These are phyloP conservation scores for Zymoseptoria pseudotritici DNA, from an alignment of 2,329 filamentous ascomycete genomes.

Conservation along the genomic window DNA sequence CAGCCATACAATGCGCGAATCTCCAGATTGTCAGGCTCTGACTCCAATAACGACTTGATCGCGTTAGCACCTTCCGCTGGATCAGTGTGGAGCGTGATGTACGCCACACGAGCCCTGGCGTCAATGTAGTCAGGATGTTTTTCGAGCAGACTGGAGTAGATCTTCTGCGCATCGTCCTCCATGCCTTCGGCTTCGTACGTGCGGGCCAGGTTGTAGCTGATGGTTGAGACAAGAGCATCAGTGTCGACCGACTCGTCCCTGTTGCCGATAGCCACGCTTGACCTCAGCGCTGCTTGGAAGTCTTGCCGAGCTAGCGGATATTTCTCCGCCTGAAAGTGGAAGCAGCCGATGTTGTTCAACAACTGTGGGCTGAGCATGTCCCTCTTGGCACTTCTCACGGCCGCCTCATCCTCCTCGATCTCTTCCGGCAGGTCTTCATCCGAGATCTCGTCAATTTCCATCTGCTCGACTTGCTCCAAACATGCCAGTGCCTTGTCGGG, in stretches of 20 bases:
- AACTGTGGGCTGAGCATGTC: conserved; percentile 80
- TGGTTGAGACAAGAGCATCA: conserved; percentile 87
- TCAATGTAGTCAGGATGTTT: conserved; percentile 88
- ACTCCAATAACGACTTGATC: conserved; percentile 77
- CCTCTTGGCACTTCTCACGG: conserved; percentile 49
- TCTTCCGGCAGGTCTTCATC: conserved; percentile 56
- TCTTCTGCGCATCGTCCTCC: conserved; percentile 73
- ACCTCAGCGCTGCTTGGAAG: conserved; percentile 85
- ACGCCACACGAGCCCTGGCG: conserved; percentile 78
- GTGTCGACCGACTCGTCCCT: conserved; percentile 56
- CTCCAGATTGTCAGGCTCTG: conserved; percentile 77
- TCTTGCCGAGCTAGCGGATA: conserved; percentile 71
- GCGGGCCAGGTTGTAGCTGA: conserved; percentile 91
- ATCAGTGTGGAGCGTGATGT: conserved; percentile 74
- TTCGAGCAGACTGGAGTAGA: conserved; percentile 78
- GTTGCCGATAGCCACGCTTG: conserved; percentile 75
- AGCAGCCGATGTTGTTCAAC: conserved; percentile 95
- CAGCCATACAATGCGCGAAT: conserved; percentile 90
- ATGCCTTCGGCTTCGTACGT: conserved; percentile 84
- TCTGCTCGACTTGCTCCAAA: conserved; percentile 81
- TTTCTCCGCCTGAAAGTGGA: conserved; percentile 83
- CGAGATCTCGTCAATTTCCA: conserved; percentile 73
- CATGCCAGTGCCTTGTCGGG: conserved; percentile 91
- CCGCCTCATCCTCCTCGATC: conserved; percentile 20
- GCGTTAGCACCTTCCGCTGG: conserved; percentile 79